Evolutionary conservation across 805 yeast genomes (phyloP).

Genomic region (Candida pseudofarinosa): DNA sequence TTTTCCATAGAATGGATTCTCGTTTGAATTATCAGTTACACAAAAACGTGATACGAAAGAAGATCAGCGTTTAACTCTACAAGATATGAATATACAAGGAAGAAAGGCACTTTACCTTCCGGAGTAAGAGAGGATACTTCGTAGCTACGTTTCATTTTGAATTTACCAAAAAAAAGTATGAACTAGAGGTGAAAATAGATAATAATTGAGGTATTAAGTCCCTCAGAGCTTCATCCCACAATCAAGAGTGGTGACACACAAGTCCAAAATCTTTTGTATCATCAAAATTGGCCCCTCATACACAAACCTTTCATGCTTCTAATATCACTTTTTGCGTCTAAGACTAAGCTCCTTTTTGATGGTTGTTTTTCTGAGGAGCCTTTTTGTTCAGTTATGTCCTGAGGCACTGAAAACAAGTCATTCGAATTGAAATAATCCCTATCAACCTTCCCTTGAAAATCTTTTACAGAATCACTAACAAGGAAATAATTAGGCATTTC

Average conservation of each 20-base stretch:
- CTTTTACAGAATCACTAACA: conserved; percentile 26
- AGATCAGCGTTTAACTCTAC: too few relatives aligned
- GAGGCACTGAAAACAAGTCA: conserved; percentile 21
- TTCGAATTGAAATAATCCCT: conserved; percentile 28
- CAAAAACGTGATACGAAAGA: not conserved
- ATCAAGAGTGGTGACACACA: too few relatives aligned
- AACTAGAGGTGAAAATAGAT: too few relatives aligned
- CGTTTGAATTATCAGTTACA: not conserved
- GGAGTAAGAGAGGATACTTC: too few relatives aligned
- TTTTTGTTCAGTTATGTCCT: conserved; percentile 4
- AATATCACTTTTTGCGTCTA: conserved; percentile 34
- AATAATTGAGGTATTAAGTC: too few relatives aligned
- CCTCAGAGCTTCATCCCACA: too few relatives aligned
- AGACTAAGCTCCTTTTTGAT: conserved; percentile 24
- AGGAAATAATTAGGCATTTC: conserved; percentile 32
- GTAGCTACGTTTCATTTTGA: too few relatives aligned
- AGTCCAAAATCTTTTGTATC: too few relatives aligned
- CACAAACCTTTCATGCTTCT: conserved; percentile 40
- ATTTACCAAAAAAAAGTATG: too few relatives aligned
- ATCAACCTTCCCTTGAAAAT: conserved; percentile 34
- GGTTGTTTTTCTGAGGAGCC: not conserved
- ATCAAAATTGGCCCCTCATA: conserved; percentile 38
- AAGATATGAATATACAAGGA: too few relatives aligned
- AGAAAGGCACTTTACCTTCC: too few relatives aligned
- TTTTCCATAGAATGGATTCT: not conserved